These are phyloP conservation scores for Pseudocercospora eumusae DNA, from an alignment of 2,329 filamentous ascomycete species.

Conservation along the genomic window DNA sequence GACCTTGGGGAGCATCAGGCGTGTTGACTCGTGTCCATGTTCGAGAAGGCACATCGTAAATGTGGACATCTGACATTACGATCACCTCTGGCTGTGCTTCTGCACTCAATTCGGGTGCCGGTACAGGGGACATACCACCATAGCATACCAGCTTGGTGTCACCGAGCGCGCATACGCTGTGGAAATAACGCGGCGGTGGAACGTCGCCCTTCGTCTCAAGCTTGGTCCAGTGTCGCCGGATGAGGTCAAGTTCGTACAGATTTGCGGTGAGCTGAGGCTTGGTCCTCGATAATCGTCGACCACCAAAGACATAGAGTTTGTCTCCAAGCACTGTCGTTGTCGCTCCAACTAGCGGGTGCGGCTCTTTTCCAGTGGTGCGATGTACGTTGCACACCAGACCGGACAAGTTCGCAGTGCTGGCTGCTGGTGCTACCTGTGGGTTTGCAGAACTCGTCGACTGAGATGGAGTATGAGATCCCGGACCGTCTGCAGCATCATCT, in stretches of 20 bases:
- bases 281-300: constrained; percentile 79
- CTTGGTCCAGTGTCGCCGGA: constrained; percentile 90
- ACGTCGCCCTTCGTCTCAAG: constrained; percentile 80
- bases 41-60: constrained; percentile 81
- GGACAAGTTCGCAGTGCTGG: constrained; percentile 61
- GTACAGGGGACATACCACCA: constrained; percentile 86
- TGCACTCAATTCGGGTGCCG: constrained; percentile 64
- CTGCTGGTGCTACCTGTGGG: constrained; percentile 24
- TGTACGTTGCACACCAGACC: constrained; percentile 69
- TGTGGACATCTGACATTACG: constrained; percentile 97
- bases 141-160: constrained; percentile 98
- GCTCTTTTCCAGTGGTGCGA: constrained; percentile 86
- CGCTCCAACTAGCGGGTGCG: constrained; percentile 86
- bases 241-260: constrained; percentile 89
- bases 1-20: constrained; percentile 81
- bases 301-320: constrained; percentile 95
- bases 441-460: constrained; percentile 23
- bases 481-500: constrained; percentile 28
- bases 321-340: constrained; percentile 94
- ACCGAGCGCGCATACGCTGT: constrained; percentile 89
- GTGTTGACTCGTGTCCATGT: constrained; percentile 78
- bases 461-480: constrained; percentile 39
- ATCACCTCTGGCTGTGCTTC: constrained; percentile 65
- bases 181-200: constrained; percentile 91
- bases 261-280: constrained; percentile 84